Evolutionary conservation across 345 rosid genomes (phyloP), one percentile per base, ranked within the genome.

Genomic region (Populus tremula): DNA sequence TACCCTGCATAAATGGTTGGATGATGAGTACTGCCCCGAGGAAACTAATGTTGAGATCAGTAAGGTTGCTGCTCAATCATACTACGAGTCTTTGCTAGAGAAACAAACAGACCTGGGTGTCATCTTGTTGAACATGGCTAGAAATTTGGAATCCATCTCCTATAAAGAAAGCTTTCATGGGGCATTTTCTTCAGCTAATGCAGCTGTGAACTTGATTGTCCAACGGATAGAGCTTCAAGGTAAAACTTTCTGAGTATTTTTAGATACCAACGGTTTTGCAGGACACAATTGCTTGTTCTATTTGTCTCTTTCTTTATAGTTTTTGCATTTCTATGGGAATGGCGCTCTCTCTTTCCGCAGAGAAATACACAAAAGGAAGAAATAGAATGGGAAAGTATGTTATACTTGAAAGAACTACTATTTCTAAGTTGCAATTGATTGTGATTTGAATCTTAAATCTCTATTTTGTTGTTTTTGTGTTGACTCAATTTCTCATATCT

Each of bases 1-100:
- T 67, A 83, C 93, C 2, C 83, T 93, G 47, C 98, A 90, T 70
- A 93, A 91, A 82, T 94, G 97, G 98, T 81, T 94, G 74, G 97
- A 94, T 75, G 98, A 92, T 80, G 98, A 94, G 81, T 94, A 91
- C 83, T 94, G 97, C 77, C 98, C 97, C 14, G 98, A 93, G 87
- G 89, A 90, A 74, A 94, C 95, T n/a, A 94, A 93, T 80, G 88
- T 88, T 9, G 88, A 88, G 78, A 91, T 94, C 83, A 93, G 95
- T 77, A 38, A 88, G 67, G 92, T 93, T 74, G 97, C 97, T 71
- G 92, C 97, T 0, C 75, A 59, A 45, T 87, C 95, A 0, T 87
- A 81, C 77, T 84, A 88, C 77, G 43, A 67, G 59, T 93, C 94
- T 23, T 79, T 93, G 86, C 49, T 89, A 25, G 86, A 83, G 84